Evolutionary conservation across 2,329 filamentous ascomycete species (phyloP), one percentile per base, ranked within the genome.

Genomic region (Didymella glomerata): DNA sequence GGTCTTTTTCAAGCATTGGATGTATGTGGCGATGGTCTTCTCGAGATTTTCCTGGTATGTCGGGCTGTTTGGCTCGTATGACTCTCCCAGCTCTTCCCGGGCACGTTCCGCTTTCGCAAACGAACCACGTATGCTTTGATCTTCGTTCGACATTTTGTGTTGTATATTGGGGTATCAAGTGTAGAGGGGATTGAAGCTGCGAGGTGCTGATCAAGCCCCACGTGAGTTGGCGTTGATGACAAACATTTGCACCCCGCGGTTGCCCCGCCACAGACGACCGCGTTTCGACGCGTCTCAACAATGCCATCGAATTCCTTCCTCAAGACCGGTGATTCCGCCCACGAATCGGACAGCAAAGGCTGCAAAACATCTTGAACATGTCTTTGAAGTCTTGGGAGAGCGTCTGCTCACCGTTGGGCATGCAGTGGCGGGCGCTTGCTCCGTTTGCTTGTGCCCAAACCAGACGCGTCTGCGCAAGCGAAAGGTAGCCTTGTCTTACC

Each of bases 1-100:
- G 64, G 91, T 86, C 55, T 91, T 85, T 59, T 86, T 81, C 58
- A 90, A 82, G 76, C 91, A 93, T 75, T 90, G 83, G 70, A 90
- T 83, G 78, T 96, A 94, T 52, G 87, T 85, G 63, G 85, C 78
- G 67, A 96, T 86, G 40, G 91, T 86, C 38, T 83, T 78, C 60
- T 82, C 81, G 66, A 97, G 84, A 68, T 87, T 87, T 65, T 89
- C 84, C 72, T 87, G 86, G 79, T 90, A 94, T 54, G 81, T 77
- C 32, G 87, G 80, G 24, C 86, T 88, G 66, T 86, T 90, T 57
- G 86, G 85, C 71, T 90, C 86, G 67, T 83, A 84, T n/a, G 85
- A 82, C 54, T 80, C 80, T 65, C 92, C 88, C 50, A 97, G 76
- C 40, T 77, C 77, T 58, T 80, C 74, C 48, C 86, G 84, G 54